These are phyloP conservation scores for Plenodomus lindquistii DNA, from an alignment of 2,329 filamentous ascomycete species.

Conservation along the genomic window DNA sequence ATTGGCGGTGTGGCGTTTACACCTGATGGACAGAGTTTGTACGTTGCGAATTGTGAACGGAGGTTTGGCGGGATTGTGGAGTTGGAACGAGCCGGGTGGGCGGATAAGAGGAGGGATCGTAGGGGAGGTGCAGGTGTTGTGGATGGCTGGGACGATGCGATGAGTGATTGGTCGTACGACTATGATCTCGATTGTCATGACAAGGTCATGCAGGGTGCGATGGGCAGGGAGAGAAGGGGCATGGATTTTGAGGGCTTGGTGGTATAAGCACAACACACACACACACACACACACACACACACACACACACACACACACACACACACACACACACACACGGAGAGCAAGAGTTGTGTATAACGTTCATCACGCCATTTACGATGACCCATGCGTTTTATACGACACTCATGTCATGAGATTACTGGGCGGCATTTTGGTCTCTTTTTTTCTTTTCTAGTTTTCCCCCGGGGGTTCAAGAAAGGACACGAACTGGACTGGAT, in stretches of 20 bases:
- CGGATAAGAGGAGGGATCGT: constrained; percentile 9
- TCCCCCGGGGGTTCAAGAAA: too few species aligned
- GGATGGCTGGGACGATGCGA: constrained; percentile 11
- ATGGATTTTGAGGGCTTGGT: background rate
- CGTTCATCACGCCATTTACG: too few species aligned
- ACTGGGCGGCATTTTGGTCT: too few species aligned
- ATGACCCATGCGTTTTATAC: too few species aligned
- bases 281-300: too few species aligned
- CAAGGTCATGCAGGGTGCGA: constrained; percentile 1
- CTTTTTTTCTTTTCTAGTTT: too few species aligned
- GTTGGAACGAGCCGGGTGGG: constrained; percentile 55
- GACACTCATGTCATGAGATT: too few species aligned
- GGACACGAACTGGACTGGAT: too few species aligned
- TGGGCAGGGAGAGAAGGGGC: background rate
- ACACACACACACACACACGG: too few species aligned
- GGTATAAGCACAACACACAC: background rate
- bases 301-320: too few species aligned
- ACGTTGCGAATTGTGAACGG: constrained; percentile 68
- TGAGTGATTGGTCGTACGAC: constrained; percentile 33
- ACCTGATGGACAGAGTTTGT: constrained; percentile 69
- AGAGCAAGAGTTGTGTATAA: too few species aligned
- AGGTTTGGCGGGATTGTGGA: constrained; percentile 69
- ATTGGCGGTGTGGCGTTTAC: constrained; percentile 70
- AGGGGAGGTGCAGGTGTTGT: background rate
- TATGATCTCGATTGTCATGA: constrained; percentile 16